Evolutionary conservation across 2,329 filamentous ascomycete species (phyloP), one percentile per base, ranked within the genome.

Genomic region (Orbilia javanica): DNA sequence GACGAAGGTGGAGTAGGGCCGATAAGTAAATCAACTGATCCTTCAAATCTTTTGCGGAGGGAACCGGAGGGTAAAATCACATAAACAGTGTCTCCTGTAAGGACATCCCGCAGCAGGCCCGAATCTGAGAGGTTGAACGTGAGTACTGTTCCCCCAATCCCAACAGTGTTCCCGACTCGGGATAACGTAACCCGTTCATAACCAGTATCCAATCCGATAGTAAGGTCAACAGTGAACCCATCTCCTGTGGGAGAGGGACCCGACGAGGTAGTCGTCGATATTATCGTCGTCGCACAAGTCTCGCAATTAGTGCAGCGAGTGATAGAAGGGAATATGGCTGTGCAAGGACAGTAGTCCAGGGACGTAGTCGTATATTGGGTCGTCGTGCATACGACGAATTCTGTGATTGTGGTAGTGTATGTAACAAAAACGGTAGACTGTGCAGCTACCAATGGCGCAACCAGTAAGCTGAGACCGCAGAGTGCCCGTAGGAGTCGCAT

Each of bases 81-180:
- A 52, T 67, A 78, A 5, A 64, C 67, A 20, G 29, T 72, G 44
- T 78, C 67, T 7, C 74, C 74, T 1, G 67, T 78, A 13, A 44
- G 27, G 11, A 29, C 46, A 20, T 78, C 74, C 34, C 62, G 27
- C 62, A 78, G 31, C 4, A 50, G 20, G 1, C 74, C 74, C 15
- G 62, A 42, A 36, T 48, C 53, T 0, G 50, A 67, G 8, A 78
- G 39, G 31, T 72, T 67, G 18, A 78, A 72, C 15, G 27, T 64
- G 2, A 78, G 44, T n/a, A 55, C 36, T 0, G 57, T 27, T 11
- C 74, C 74, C 13, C 67, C 74, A 4, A 78, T 72, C 1, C 74
- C 74, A 44, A 78, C 53, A 2, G 74, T 78, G 22, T 78, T 72
- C 3, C 74, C 74, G 6, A 78, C 63, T 53, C 74, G 67, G 4